These are phyloP conservation scores for Juglanconis juglandina DNA, from an alignment of 2,329 filamentous ascomycete genomes.

Conservation along the genomic window DNA sequence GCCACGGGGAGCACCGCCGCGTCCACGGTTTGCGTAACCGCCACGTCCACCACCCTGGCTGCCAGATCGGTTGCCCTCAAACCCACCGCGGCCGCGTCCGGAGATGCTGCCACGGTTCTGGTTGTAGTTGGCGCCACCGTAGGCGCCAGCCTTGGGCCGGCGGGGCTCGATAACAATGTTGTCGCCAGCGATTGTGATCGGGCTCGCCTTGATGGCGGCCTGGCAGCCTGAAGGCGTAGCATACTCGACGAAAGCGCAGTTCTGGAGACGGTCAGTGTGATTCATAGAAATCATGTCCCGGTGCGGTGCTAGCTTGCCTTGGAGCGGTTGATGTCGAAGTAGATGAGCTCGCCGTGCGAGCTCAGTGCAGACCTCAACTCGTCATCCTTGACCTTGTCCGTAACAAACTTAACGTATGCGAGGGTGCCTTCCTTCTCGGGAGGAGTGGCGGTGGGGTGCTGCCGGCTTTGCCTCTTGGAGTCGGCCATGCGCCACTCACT, in stretches of 20 bases:
- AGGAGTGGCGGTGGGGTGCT: slow-evolving; percentile 60
- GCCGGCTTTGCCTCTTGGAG: slow-evolving; percentile 78
- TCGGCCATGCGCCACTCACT: slow-evolving; percentile 89
- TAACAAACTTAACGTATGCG: slow-evolving; percentile 95
- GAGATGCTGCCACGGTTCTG: slow-evolving; percentile 58
- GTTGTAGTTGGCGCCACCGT: slow-evolving; percentile 66
- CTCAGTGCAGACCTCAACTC: slow-evolving; percentile 69
- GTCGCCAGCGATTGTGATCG: slow-evolving; percentile 78
- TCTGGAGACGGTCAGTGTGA: slow-evolving; percentile 51
- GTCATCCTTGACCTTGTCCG: slow-evolving; percentile 72
- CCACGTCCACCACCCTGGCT: slow-evolving; percentile 62
- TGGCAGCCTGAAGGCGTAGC: slow-evolving; percentile 76
- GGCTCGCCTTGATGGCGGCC: slow-evolving; percentile 78
- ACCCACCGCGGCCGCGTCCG: slow-evolving; percentile 64
- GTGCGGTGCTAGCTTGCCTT: slow-evolving; percentile 60
- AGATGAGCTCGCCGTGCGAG: slow-evolving; percentile 67
- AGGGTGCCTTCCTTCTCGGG: slow-evolving; percentile 72
- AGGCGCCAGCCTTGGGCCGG: slow-evolving; percentile 69
- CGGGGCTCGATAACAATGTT: slow-evolving; percentile 86
- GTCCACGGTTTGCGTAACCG: slow-evolving; percentile 61
- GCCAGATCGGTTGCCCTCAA: slow-evolving; percentile 56
- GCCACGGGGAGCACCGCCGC: slow-evolving; percentile 61
- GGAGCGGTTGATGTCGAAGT: slow-evolving; percentile 74
- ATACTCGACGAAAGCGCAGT: slow-evolving; percentile 96
- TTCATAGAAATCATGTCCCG: background rate